These are phyloP conservation scores for Myriosclerotinia scirpicola DNA, from an alignment of 2,329 filamentous ascomycete species.

Conservation along the genomic window DNA sequence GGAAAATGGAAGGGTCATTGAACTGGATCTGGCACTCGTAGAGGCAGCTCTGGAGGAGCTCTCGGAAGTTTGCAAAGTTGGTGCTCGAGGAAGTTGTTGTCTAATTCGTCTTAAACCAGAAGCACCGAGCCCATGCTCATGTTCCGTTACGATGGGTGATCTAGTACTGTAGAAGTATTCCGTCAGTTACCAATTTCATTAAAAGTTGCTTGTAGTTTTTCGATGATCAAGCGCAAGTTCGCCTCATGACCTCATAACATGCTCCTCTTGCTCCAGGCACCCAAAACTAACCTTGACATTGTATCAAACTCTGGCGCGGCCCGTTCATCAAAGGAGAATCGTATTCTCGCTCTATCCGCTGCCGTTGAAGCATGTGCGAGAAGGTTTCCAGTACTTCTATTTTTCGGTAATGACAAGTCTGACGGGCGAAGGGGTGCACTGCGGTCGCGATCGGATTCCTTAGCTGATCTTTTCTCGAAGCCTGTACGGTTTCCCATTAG, in stretches of 20 bases:
- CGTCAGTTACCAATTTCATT: constrained; percentile 30
- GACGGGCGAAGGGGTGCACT: constrained; percentile 27
- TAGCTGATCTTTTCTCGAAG: constrained; percentile 33
- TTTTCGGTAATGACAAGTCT: constrained; percentile 56
- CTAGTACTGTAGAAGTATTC: constrained; percentile 47
- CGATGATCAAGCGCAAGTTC: neutral
- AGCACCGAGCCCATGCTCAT: constrained; percentile 81
- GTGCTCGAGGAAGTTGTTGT: constrained; percentile 71
- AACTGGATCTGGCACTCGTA: constrained; percentile 63
- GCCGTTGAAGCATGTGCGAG: constrained; percentile 42
- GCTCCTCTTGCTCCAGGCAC: constrained; percentile 3
- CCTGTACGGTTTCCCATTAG: constrained; percentile 30
- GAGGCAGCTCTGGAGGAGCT: constrained; percentile 62
- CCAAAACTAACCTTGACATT: constrained; percentile 65
- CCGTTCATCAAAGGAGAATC: constrained; percentile 73
- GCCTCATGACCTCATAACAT: constrained; percentile 8
- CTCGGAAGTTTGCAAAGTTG: constrained; percentile 64
- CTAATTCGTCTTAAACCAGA: constrained; percentile 92
- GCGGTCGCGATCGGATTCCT: constrained; percentile 29
- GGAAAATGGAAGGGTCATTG: constrained; percentile 63
- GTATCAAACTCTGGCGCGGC: constrained; percentile 62
- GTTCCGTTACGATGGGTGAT: constrained; percentile 78
- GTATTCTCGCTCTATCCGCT: constrained; percentile 59
- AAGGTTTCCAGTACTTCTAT: constrained; percentile 65
- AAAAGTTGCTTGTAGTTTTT: constrained; percentile 1